A percentile compares a stretch with the other conserved stretches of the same genome.
phyloP scores from a whole-genome alignment of 2,329 filamentous ascomycete species.

The Penicillium expansum region DNA sequence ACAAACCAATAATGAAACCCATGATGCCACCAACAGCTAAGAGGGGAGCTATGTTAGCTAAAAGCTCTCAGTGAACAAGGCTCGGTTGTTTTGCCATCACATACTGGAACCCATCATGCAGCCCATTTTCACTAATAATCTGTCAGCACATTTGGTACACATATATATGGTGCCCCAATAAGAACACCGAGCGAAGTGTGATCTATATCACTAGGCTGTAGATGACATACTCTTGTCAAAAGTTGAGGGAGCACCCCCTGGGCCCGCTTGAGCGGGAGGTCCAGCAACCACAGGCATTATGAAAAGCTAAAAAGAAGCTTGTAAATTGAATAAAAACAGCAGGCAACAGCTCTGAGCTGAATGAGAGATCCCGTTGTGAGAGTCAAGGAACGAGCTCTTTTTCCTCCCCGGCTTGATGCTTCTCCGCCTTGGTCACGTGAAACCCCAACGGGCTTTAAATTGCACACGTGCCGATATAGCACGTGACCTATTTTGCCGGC shows the following conservation, averaged over 20 bases:
- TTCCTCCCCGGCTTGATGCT: slow-evolving; percentile 15
- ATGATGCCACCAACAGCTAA: slow-evolving; percentile 92
- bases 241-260: slow-evolving; percentile 58
- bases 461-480: slow-evolving; percentile 16
- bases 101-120: slow-evolving; percentile 97
- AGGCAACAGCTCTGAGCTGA: slow-evolving; percentile 2
- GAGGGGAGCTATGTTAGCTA: slow-evolving; percentile 19
- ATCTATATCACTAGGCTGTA: slow-evolving; percentile 12
- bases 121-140: slow-evolving; percentile 82
- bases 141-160: slow-evolving; percentile 28
- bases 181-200: neutral
- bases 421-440: slow-evolving; percentile 26
- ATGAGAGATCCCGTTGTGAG: neutral
- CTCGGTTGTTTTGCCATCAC: slow-evolving; percentile 41
- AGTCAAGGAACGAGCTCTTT: slow-evolving; percentile 15
- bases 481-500: slow-evolving; percentile 18
- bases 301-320: neutral
- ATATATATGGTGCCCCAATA: neutral
- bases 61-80: neutral
- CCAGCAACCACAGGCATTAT: slow-evolving; percentile 59
- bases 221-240: slow-evolving; percentile 65
- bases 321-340: neutral
- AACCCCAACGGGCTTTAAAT: slow-evolving; percentile 1
- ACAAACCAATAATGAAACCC: slow-evolving; percentile 91
- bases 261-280: slow-evolving; percentile 44